Evolutionary conservation across 2,329 filamentous ascomycete genomes (phyloP).

Genomic region (Phaeosphaeria sp.): DNA sequence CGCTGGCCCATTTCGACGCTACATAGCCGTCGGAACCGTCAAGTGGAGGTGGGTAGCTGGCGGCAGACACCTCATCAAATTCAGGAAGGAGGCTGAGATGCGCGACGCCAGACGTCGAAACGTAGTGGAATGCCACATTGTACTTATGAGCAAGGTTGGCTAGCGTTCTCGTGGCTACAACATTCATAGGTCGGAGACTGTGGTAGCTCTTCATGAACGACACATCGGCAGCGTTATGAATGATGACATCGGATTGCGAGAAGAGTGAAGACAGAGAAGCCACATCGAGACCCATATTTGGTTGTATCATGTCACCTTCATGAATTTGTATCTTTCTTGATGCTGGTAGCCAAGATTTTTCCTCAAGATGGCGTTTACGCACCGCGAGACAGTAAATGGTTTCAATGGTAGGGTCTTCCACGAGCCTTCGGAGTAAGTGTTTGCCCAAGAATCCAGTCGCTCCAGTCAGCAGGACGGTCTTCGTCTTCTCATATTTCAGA

Average conservation of each 20-base stretch:
- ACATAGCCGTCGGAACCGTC: constrained; percentile 45
- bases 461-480: background rate
- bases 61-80: background rate
- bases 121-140: background rate
- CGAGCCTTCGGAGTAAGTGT: background rate
- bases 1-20: constrained; percentile 50
- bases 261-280: background rate
- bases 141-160: background rate
- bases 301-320: background rate
- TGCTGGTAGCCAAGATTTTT: too few relatives aligned
- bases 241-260: constrained; percentile 4
- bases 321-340: background rate
- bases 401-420: background rate
- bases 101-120: background rate
- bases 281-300: background rate
- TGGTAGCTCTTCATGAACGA: background rate
- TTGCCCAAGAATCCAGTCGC: background rate
- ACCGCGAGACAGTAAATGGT: background rate
- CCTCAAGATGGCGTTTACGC: too few relatives aligned
- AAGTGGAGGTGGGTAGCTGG: constrained; percentile 21
- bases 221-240: constrained; percentile 17
- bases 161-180: background rate
- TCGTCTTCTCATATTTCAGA: too few relatives aligned
- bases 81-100: too few relatives aligned
- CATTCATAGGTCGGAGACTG: background rate